Percentiles rank a stretch among this genome's conserved stretches.
Conservation (phyloP, 2,329 filamentous ascomycete genomes). For the Cordyceps tenuipes region DNA sequence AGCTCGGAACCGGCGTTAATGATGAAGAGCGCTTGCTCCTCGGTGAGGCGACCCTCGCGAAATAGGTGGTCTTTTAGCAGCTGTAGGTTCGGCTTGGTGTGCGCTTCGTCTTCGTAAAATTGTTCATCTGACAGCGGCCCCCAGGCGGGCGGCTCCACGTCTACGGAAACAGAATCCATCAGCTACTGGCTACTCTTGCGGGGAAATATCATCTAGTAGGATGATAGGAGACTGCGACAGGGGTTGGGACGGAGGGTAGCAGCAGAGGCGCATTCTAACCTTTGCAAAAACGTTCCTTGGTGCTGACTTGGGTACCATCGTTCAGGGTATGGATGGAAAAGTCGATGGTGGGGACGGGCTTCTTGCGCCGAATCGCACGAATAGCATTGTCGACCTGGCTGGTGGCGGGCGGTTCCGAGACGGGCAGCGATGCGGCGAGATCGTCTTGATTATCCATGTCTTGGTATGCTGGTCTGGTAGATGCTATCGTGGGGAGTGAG, state of each 20-base stretch:
- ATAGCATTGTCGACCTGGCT: constrained; percentile 78
- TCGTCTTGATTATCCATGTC: constrained; percentile 3
- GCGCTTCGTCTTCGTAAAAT: constrained; percentile 83
- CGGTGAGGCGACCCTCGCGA: constrained; percentile 89
- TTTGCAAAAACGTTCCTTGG: constrained; percentile 94
- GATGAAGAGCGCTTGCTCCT: constrained; percentile 96
- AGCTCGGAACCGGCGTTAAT: constrained; percentile 80
- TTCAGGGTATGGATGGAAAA: constrained; percentile 98
- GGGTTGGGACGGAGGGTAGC: background rate
- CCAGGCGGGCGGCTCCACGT: constrained; percentile 96
- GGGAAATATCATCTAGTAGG: background rate
- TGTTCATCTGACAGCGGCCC: constrained; percentile 86
- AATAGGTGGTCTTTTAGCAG: constrained; percentile 99
- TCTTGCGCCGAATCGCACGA: constrained; percentile 89
- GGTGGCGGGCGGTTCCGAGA: constrained; percentile 38
- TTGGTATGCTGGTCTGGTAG: background rate
- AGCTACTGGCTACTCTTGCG: background rate
- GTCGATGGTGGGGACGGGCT: constrained; percentile 93
- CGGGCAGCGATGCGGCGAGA: constrained; percentile 34
- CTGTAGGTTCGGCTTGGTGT: constrained; percentile 78
- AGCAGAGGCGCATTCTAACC: constrained; percentile 46
- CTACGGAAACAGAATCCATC: constrained; percentile 36
- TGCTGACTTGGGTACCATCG: constrained; percentile 91
- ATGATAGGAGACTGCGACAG: background rate
- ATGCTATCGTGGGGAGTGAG: background rate